Base-by-base conservation (phyloP, 805 yeast genomes). In the Kluyveromyces lactis region DNA sequence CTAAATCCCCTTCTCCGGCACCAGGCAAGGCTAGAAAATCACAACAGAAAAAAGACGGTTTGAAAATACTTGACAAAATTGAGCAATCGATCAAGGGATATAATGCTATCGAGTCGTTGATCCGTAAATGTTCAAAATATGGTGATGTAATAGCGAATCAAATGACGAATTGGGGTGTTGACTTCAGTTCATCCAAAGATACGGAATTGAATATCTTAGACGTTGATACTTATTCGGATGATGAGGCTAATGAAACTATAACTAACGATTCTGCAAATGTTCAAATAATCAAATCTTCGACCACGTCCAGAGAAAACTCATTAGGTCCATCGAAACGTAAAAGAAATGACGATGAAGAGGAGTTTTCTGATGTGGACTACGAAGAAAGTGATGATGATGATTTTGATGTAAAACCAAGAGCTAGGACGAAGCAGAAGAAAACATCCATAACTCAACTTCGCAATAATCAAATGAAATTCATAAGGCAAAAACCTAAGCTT, bases 71-170 rank as follows among this genome's bases (percentile, higher is more conserved):
- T 17, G 90, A 81, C 47, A 80, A 75, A 29, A 73, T 89, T 4
- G 73, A 74, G 34, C 66, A 72, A 46, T 81, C 86, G 12, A 68
- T 92, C 46, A 76, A 78, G 51, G 97, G 97, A 4, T 92, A 92
- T 58, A 81, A 79, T 45, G 97, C 98, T 0, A 95, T 92, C 32
- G 97, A 90, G 51, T 81, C 94, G n/a, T 67, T 92, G 48, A 86
- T 92, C 45, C 77, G 77, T 43, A 75, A 78, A 48, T 92, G 99
- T 65, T 77, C 87, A 8, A 73, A 75, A 13, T 80, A 83, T 48
- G 95, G 97, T 41, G 67, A 71, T 12, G 58, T 68, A 6, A 86
- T 92, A 42, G 70, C 86, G 4, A 58, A 64, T 10, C 92, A 85
- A 45, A 85, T 92, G 63, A 68, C 67, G 36, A 71, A 73, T 44